These are phyloP conservation scores for Trichoderma citrinoviride DNA, from an alignment of 2,329 filamentous ascomycete genomes.

Conservation along the genomic window DNA sequence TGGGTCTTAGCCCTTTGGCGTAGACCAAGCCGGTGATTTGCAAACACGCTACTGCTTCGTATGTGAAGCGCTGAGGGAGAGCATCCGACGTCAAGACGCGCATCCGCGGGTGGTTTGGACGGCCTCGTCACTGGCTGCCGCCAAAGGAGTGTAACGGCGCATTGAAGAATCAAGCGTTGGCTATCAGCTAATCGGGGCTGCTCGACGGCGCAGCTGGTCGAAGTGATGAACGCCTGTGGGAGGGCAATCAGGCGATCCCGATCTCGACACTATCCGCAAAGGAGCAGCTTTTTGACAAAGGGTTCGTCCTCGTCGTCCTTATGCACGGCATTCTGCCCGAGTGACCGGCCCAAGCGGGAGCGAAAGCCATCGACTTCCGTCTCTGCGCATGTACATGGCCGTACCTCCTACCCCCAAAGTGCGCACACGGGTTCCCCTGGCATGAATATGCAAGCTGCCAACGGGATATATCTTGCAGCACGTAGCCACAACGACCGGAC, in stretches of 20 bases:
- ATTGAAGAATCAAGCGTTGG: neutral
- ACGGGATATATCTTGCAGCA: neutral
- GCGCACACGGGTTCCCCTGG: neutral
- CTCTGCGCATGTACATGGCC: neutral
- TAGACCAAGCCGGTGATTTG: neutral
- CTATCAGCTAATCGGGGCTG: conserved; percentile 13
- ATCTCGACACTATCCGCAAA: conserved; percentile 7
- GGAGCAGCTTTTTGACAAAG: neutral
- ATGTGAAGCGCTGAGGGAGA: neutral
- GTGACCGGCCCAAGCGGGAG: conserved; percentile 4
- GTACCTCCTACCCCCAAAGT: conserved; percentile 4
- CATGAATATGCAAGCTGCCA: neutral
- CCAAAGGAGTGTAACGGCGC: neutral
- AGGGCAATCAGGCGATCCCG: conserved; percentile 14
- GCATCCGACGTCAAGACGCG: conserved; percentile 11
- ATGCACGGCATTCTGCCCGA: neutral
- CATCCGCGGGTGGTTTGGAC: neutral
- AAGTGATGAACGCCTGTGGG: conserved; percentile 6
- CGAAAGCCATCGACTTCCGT: neutral
- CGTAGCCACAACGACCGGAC: neutral
- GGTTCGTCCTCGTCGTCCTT: neutral
- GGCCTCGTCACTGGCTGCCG: neutral
- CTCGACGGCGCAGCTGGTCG: conserved; percentile 12
- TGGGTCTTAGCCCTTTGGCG: conserved; percentile 2
- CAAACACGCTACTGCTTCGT: neutral